Evolutionary conservation across 139 green algal species (phyloP), one percentile per base, ranked within the genome.

Genomic region (Volvox africanus): DNA sequence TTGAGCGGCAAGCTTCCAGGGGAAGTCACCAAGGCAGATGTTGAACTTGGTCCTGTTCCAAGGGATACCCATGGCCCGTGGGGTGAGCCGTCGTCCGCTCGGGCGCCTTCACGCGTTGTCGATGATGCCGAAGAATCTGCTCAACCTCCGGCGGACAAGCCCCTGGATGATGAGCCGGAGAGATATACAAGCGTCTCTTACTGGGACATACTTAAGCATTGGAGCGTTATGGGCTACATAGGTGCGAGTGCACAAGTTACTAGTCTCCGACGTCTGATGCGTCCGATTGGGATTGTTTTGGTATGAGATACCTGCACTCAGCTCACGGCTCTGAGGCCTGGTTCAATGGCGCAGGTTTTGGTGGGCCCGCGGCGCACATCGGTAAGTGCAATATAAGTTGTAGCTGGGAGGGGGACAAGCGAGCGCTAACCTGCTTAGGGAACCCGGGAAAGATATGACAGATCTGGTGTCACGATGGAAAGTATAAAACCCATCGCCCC

Each of bases 311-410:
- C 78, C 78, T 44, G 17, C 37, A 1, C 78, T 84, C 2, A 28
- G 6, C 76, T 26, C 32, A 61, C 32, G 32, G 13, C 76, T 2
- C 21, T 79, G 26, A 9, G 0, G 32, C 17, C 33, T 35, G 17
- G 32, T 55, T 81, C 1, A 36, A 44, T 44, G 13, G 28, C 36
- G 35, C 80, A 86, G 96, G 94, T 0, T 98, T 97, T 76, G 96
- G 96, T 26, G 97, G 97, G 20, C 97, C 97, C 17, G 93, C 96
- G 1, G 96, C 97, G 5, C 97, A 99, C 92, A 96, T 98, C 36
- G 97, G 90, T 62, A 37, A 35, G 71, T 30, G 18, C 75, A 61
- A 11, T 6, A 55, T 14, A 55, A 21, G 2, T 80, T 80, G 73
- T 19, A 21, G 67, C 73, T 36, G 73, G 73, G 28, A 19, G 26